A percentile compares a stretch with the other conserved stretches of the same genome.
Evolutionary conservation across 371 early-diverging fungal species (phyloP).

Genomic region (Blakeslea trispora): DNA sequence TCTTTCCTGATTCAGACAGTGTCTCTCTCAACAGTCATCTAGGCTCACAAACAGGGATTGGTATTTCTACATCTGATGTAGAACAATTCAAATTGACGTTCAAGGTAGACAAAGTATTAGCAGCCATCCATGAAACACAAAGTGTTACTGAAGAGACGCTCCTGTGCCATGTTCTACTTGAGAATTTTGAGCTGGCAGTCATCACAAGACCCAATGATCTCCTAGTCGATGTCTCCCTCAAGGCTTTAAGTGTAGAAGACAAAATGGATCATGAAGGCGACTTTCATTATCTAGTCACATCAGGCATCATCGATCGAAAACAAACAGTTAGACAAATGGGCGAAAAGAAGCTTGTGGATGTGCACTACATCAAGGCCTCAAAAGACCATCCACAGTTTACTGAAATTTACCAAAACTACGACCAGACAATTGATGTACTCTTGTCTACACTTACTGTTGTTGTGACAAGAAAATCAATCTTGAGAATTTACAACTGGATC

Average conservation of each 20-base stretch:
- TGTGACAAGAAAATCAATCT: constrained; percentile 70
- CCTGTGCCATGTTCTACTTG: constrained; percentile 58
- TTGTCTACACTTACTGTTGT: constrained; percentile 73
- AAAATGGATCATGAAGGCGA: constrained; percentile 47
- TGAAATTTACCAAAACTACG: constrained; percentile 56
- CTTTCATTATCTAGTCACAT: constrained; percentile 67
- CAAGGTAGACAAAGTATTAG: constrained; percentile 71
- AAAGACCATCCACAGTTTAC: constrained; percentile 61
- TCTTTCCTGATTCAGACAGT: constrained; percentile 26
- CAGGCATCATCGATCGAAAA: constrained; percentile 41
- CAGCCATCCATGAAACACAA: constrained; percentile 59
- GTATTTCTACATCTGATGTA: constrained; percentile 40
- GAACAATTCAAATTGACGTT: constrained; percentile 73
- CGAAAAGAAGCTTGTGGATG: constrained; percentile 50
- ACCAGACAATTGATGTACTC: constrained; percentile 69
- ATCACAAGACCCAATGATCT: constrained; percentile 61
- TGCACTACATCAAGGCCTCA: constrained; percentile 65
- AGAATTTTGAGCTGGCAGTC: constrained; percentile 59
- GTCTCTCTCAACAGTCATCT: constrained; percentile 24
- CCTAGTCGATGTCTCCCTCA: constrained; percentile 62
- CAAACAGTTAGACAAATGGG: constrained; percentile 2
- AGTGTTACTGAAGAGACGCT: constrained; percentile 36
- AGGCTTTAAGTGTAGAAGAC: constrained; percentile 66
- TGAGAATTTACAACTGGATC: constrained; percentile 77
- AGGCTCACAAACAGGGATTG: constrained; percentile 17